phyloP scores from a whole-genome alignment of 2,329 filamentous ascomycete species.

The Apiospora koreana region DNA sequence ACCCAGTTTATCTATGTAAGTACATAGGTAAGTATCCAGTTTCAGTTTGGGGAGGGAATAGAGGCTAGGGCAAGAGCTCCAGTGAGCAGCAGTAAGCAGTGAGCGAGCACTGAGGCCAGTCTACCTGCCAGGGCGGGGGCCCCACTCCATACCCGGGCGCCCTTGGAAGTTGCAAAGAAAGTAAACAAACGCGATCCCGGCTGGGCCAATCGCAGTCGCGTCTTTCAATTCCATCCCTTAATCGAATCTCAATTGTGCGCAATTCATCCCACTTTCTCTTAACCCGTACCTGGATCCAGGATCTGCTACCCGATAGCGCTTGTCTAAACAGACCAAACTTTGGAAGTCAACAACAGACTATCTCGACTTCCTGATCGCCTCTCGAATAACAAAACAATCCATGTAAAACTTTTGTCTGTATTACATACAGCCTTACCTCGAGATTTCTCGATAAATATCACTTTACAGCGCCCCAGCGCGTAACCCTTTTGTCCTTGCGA shows the following conservation, averaged over 20 bases:
- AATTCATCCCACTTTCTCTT: conserved; percentile 3
- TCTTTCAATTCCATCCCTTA: conserved; percentile 5
- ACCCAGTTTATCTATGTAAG: background rate
- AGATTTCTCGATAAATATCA: background rate
- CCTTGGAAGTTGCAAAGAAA: background rate
- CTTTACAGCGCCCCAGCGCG: background rate
- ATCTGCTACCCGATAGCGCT: conserved; percentile 3
- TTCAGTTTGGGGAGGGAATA: background rate
- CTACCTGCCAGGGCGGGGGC: background rate
- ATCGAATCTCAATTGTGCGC: background rate
- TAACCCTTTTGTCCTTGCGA: background rate
- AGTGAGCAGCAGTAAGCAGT: background rate
- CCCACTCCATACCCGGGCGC: background rate
- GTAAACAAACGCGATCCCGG: conserved; percentile 10
- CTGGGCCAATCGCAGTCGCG: conserved; percentile 4
- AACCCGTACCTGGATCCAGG: background rate
- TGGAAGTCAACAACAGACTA: background rate
- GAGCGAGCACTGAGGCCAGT: no score
- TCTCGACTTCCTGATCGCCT: background rate
- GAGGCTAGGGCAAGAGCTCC: background rate
- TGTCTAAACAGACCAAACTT: background rate
- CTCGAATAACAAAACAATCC: background rate
- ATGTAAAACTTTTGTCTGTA: background rate
- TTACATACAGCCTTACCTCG: background rate
- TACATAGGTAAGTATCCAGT: background rate